phyloP scores from a whole-genome alignment of 371 early-diverging fungal genomes.

The Syncephalis plumigaleata region DNA sequence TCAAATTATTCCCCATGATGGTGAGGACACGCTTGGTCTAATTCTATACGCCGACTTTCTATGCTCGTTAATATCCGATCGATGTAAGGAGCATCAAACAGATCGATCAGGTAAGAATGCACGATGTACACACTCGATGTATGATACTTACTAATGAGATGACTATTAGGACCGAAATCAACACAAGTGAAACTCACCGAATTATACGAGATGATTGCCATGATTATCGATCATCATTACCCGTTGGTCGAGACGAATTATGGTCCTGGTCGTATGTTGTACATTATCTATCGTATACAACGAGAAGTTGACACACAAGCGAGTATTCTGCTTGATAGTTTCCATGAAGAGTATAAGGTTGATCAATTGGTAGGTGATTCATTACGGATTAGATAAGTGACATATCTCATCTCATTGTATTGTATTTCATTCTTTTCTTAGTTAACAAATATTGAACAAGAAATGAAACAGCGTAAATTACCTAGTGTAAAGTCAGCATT shows the following conservation, averaged over 20 bases:
- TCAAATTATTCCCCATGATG: slow-evolving; percentile 76
- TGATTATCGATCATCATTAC: slow-evolving; percentile 67
- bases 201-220: slow-evolving; percentile 75
- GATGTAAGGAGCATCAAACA: slow-evolving; percentile 46
- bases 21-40: slow-evolving; percentile 63
- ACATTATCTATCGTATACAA: slow-evolving; percentile 71
- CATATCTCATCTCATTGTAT: no score
- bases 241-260: slow-evolving; percentile 64
- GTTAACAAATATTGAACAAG: not conserved
- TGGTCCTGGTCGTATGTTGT: slow-evolving; percentile 70
- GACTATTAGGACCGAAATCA: not conserved
- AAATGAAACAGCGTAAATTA: slow-evolving; percentile 3
- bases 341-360: slow-evolving; percentile 47
- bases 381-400: no score
- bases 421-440: no score
- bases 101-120: slow-evolving; percentile 10
- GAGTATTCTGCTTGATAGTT: slow-evolving; percentile 52
- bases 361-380: slow-evolving; percentile 28
- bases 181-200: slow-evolving; percentile 45
- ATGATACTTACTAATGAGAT: not conserved
- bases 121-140: no score
- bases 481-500: not conserved
- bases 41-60: slow-evolving; percentile 74
- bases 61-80: slow-evolving; percentile 47
- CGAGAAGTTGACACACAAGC: slow-evolving; percentile 70